Conservation (phyloP, 2,329 filamentous ascomycete species). For the Fusarium kyushuense region DNA sequence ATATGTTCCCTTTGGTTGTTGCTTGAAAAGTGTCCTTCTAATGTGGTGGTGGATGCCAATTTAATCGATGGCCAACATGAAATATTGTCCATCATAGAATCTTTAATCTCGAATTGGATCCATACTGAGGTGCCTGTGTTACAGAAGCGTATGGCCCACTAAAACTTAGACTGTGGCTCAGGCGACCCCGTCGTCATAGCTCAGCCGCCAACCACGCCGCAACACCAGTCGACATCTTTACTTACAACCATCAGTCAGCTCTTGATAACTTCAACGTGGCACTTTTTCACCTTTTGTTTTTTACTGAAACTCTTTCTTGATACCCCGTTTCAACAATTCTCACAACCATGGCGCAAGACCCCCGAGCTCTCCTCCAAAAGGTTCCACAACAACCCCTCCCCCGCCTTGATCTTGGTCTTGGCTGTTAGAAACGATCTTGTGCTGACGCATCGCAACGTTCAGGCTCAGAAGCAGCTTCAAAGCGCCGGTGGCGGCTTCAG, state of each 20-base stretch:
- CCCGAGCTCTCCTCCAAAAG: constrained; percentile 82
- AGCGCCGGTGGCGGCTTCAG: constrained; percentile 85
- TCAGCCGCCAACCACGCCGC: constrained; percentile 34
- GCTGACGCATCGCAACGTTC: constrained; percentile 33
- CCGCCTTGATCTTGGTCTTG: constrained; percentile 31
- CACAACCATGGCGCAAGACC: constrained; percentile 77
- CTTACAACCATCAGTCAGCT: constrained; percentile 28
- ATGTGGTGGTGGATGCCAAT: background rate
- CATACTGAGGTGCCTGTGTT: constrained; percentile 5
- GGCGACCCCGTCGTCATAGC: constrained; percentile 47
- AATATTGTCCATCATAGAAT: constrained; percentile 9
- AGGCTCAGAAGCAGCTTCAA: constrained; percentile 88
- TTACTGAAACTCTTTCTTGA: constrained; percentile 13
- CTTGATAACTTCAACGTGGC: constrained; percentile 36
- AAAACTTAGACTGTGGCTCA: constrained; percentile 39
- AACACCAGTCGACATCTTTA: constrained; percentile 34
- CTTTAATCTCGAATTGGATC: constrained; percentile 10
- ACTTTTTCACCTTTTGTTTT: constrained; percentile 12
- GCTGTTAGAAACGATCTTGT: constrained; percentile 12
- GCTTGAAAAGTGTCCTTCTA: background rate
- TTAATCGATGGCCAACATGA: background rate
- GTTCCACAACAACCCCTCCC: constrained; percentile 57
- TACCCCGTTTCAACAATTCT: constrained; percentile 17
- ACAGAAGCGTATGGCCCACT: constrained; percentile 23
- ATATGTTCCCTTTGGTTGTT: background rate